Percentiles rank a stretch among this genome's conserved stretches.
Conservation (phyloP, 2,329 filamentous ascomycete genomes). For the Bimuria novae-zelandiae region DNA sequence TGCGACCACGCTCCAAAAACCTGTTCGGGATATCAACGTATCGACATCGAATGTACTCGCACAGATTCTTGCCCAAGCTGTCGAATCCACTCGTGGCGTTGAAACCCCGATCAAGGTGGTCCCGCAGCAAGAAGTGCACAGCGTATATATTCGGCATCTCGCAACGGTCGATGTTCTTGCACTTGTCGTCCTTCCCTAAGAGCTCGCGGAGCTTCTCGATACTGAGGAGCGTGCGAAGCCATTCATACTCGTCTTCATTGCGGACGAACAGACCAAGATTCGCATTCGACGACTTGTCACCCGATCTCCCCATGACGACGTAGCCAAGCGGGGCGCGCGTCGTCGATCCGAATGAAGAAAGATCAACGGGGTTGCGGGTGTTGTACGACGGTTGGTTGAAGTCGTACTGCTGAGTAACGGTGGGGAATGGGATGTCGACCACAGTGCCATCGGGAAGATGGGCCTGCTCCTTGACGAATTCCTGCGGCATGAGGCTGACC, state of each 20-base stretch:
- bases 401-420: conserved; percentile 16
- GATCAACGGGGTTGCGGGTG: conserved; percentile 18
- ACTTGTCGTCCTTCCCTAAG: conserved; percentile 53
- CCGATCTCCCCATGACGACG: conserved; percentile 47
- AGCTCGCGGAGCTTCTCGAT: conserved; percentile 44
- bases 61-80: conserved; percentile 26
- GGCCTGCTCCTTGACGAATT: conserved; percentile 19
- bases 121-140: conserved; percentile 29
- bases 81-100: conserved; percentile 24
- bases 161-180: conserved; percentile 35
- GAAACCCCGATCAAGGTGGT: conserved; percentile 29
- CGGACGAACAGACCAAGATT: conserved; percentile 51
- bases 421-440: conserved; percentile 20
- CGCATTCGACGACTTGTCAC: conserved; percentile 49
- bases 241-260: conserved; percentile 49
- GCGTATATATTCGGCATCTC: conserved; percentile 28
- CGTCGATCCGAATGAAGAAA: conserved; percentile 33
- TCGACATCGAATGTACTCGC: conserved; percentile 25
- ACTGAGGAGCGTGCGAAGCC: conserved; percentile 50
- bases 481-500: conserved; percentile 24
- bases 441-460: conserved; percentile 22
- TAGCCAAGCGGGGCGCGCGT: conserved; percentile 46
- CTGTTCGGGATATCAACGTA: conserved; percentile 26
- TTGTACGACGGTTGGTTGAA: conserved; percentile 23
- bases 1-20: conserved; percentile 24